Evolutionary conservation across 305 asterid genomes (phyloP), one percentile per base, ranked within the genome.

Genomic region (Solanum hybrid): DNA sequence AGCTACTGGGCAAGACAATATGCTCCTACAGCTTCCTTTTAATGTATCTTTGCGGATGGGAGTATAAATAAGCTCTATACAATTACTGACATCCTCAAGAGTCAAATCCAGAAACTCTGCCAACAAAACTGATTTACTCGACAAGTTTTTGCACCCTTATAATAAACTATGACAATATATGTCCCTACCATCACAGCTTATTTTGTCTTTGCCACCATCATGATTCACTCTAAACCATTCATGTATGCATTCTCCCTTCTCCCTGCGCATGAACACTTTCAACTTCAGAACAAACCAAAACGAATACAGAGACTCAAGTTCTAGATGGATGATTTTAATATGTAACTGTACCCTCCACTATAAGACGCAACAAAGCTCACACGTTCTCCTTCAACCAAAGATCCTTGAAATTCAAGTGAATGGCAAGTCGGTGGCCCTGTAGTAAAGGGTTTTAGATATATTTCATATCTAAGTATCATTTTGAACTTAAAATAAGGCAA

Each of bases 21-120:
- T 73, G 76, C 94, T 95, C 90, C 85, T 92, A 26, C 95, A 93
- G 89, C 66, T 76, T 42, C 99, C 99, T 92, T 93, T 94, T 90
- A 94, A 86, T 90, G 99, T 98, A 95, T 98, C 99, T 88, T 91
- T 93, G 86, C 99, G 96, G 88, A 96, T 96, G 29, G 99, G 99
- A 32, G 96, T 94, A 91, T 94, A 96, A 85, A 94, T 92, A 91
- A 96, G 96, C 92, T 96, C 99, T 92, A 96, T 91, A 88, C 92
- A 88, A 81, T 91, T 92, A 91, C 97, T 98, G 91, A 98, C 98
- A 88, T 96, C 95, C 91, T 93, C 95, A 78, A 94, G 86, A 60
- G 95, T 94, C 89, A 97, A 93, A 93, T 97, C 98, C 37, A 96
- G 90, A 96, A 88, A 91, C 92, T 95, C 99, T 98, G 96, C 92